Conservation (phyloP, 257 asterid species). For the Solanum chaucha region DNA sequence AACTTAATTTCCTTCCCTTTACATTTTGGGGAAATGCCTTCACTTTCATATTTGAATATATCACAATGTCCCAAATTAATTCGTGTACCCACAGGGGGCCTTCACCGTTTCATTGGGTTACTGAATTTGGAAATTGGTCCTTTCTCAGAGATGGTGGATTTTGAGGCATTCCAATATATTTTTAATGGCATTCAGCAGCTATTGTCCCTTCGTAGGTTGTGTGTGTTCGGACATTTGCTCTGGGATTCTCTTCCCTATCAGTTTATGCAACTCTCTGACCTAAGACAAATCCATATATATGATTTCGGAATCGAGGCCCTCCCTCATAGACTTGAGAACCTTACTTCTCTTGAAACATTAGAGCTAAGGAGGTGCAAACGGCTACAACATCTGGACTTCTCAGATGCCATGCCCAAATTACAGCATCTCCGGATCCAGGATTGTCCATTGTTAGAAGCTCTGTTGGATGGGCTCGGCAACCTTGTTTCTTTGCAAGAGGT, state of each 20-base stretch:
- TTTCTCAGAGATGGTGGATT: not conserved
- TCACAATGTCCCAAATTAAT: not conserved
- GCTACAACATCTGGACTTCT: slow-evolving; percentile 6
- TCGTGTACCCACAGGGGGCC: not conserved
- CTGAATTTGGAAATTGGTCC: not conserved
- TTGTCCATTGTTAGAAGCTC: not conserved
- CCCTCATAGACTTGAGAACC: slow-evolving; percentile 17
- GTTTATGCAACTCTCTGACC: slow-evolving; percentile 9
- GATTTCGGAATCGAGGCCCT: slow-evolving; percentile 9
- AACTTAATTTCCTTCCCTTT: not conserved
- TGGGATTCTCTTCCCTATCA: slow-evolving; percentile 8
- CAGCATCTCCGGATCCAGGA: not conserved
- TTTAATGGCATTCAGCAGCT: not conserved
- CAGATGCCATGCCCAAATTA: slow-evolving; percentile 1
- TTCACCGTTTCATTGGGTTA: not conserved
- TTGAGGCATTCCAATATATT: not conserved
- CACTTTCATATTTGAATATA: not conserved
- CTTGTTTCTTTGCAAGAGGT: not conserved
- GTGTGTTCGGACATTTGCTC: not conserved
- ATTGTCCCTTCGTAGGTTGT: not conserved
- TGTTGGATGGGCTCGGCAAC: not conserved
- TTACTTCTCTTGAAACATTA: slow-evolving; percentile 1
- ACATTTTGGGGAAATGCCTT: not conserved
- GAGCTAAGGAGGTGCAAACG: rapidly evolving
- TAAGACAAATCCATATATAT: rapidly evolving